A percentile compares a stretch with the other conserved stretches of the same genome.
phyloP scores from a whole-genome alignment of 371 early-diverging fungal species.

The Batkoa obscura region DNA sequence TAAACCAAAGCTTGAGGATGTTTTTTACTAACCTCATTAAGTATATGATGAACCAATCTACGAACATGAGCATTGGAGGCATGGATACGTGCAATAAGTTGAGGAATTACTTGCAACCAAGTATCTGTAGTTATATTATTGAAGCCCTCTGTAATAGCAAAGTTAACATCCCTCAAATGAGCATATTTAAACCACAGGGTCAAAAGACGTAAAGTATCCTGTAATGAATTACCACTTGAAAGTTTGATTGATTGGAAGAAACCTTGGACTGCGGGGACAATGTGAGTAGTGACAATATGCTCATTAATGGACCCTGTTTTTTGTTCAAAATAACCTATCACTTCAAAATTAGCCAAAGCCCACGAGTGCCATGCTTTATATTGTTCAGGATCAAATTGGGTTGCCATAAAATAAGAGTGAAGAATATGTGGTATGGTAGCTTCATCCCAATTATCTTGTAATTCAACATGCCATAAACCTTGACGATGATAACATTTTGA shows the following conservation, averaged over 20 bases:
- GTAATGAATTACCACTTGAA: constrained; percentile 77
- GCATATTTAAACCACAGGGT: constrained; percentile 96
- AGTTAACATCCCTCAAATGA: constrained; percentile 65
- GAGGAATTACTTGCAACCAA: constrained; percentile 97
- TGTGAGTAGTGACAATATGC: constrained; percentile 6
- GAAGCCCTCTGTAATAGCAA: constrained; percentile 75
- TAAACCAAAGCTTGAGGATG: constrained; percentile 96
- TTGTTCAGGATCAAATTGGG: constrained; percentile 81
- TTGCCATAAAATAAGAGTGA: constrained; percentile 67
- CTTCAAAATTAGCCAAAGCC: constrained; percentile 89
- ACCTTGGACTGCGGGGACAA: constrained; percentile 34
- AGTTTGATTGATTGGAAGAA: constrained; percentile 90
- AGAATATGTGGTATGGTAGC: constrained; percentile 63
- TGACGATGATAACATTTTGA: constrained; percentile 83
- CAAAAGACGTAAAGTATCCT: constrained; percentile 86
- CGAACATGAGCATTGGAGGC: constrained; percentile 65
- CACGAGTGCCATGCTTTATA: constrained; percentile 98
- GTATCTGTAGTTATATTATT: constrained; percentile 81
- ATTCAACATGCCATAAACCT: constrained; percentile 78
- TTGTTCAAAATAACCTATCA: constrained; percentile 49
- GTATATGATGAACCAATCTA: constrained; percentile 67
- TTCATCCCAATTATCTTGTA: constrained; percentile 58
- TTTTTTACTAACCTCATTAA: constrained; percentile 81
- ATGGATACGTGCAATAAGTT: constrained; percentile 91
- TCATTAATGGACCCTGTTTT: constrained; percentile 1